Percentiles rank a stretch among this genome's conserved stretches.
Conservation (phyloP, 768 basidiomycete species). For the Cystofilobasidium macerans region DNA sequence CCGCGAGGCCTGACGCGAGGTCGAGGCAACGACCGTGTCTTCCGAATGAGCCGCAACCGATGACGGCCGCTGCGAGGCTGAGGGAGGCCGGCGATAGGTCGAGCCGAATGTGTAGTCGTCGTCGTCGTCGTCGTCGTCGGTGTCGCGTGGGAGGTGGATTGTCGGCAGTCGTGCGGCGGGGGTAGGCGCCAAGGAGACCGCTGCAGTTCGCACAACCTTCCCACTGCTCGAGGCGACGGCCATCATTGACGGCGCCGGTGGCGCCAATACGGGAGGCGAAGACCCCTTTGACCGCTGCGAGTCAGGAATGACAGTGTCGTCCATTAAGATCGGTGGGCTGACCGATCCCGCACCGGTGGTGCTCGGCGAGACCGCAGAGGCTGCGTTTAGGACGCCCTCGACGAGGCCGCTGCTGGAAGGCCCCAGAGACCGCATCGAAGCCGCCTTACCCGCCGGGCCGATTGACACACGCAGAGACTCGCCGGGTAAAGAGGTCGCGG, state of each 20-base stretch:
- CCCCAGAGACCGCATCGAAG: background rate
- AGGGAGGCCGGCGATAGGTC: background rate
- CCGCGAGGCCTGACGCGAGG: background rate
- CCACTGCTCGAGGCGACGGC: background rate
- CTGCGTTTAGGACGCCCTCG: background rate
- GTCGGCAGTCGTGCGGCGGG: background rate
- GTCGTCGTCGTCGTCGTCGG: background rate
- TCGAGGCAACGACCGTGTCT: background rate
- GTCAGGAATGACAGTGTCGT: background rate
- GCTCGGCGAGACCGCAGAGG: background rate
- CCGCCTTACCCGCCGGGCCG: background rate
- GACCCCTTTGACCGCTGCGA: background rate
- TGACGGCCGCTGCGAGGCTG: background rate
- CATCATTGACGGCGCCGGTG: too few species aligned
- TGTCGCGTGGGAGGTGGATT: background rate
- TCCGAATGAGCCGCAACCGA: background rate
- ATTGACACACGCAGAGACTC: background rate
- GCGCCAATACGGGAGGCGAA: too few species aligned
- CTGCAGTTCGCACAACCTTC: too few species aligned
- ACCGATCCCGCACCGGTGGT: too few species aligned
- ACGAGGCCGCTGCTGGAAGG: background rate
- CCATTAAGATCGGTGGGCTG: too few species aligned
- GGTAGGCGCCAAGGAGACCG: background rate
- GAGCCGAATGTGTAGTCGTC: background rate
- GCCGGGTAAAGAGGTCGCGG: background rate